Evolutionary conservation across 805 yeast species (phyloP), one percentile per base, ranked within the genome.

Genomic region (Maudiozyma bulderi): DNA sequence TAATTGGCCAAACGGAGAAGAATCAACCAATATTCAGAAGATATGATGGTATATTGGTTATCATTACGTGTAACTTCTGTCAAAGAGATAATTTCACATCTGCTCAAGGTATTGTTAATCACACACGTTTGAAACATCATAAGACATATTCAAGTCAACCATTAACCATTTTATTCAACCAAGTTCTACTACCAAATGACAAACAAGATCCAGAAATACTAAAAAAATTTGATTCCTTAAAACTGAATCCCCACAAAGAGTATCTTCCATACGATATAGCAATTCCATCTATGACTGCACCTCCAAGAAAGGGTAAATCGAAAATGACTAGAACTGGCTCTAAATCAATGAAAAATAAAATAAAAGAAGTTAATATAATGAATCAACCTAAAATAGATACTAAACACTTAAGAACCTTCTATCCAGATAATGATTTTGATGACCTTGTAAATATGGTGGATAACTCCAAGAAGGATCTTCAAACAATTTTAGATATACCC

Each of bases 51-150:
- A 72, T 82, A 0, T 66, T 83, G 20, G 88, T 86, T 2, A 72
- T 80, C 45, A 71, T 86, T 37, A 80, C 79, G 8, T 86, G 95
- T 61, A 77, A 81, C 1, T 76, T 73, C 46, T 86, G 95, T 64
- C 74, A 71, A 9, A 64, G 90, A 47, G 73, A 80, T 40, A 85
- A 84, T 52, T 86, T 86, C 59, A 81, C 86, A 8, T 78, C 85
- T 11, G 86, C 89, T 0, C 93, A 86, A 60, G 93, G 93, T 13
- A 84, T 86, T 55, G 73, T 84, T 37, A 86, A 84, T 61, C 95
- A 86, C 62, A 77, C 84, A 47, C 71, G 93, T 50, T 74, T 83
- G 29, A 84, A 89, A 8, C 95, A 86, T 61, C 69, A 77, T n/a
- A 77, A 75, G 48, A 86, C 81, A 50, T 84, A 76, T 53, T 75